A percentile compares a stretch with the other conserved stretches of the same genome.
Evolutionary conservation across 2,329 filamentous ascomycete species (phyloP).

Genomic region (Sporothrix schenckii): DNA sequence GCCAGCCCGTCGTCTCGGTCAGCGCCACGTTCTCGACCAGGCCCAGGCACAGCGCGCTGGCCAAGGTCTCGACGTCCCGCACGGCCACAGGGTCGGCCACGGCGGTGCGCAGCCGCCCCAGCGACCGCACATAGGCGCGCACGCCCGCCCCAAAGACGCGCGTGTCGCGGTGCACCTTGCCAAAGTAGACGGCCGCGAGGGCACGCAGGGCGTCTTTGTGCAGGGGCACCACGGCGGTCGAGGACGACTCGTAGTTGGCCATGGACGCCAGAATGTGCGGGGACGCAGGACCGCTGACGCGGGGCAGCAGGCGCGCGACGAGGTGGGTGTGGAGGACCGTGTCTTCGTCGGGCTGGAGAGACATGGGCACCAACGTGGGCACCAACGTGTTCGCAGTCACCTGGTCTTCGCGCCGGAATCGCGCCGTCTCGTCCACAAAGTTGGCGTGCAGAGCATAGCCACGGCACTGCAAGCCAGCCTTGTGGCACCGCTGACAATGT

Average conservation of each 20-base stretch:
- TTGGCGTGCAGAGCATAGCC: conserved; percentile 14
- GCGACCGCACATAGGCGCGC: not conserved
- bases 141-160: conserved; percentile 15
- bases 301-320: conserved; percentile 2
- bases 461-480: not conserved
- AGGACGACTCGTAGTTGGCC: not conserved
- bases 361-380: not conserved
- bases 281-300: not conserved
- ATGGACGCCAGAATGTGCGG: conserved; percentile 8
- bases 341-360: conserved; percentile 1
- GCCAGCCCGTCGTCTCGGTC: not conserved
- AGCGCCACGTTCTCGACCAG: conserved; percentile 14
- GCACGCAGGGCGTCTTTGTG: conserved; percentile 7
- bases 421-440: conserved; percentile 16
- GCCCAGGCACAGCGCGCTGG: not conserved
- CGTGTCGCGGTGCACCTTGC: conserved; percentile 3
- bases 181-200: conserved; percentile 15
- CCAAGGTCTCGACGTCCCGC: not conserved
- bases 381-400: not conserved
- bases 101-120: not conserved
- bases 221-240: not conserved
- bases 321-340: conserved; percentile 7
- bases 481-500: not conserved
- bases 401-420: not conserved
- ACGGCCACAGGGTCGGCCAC: not conserved